Evolutionary conservation across 2,329 filamentous ascomycete species (phyloP), one percentile per base, ranked within the genome.

Genomic region (Paracorniculantispora psalliotae): DNA sequence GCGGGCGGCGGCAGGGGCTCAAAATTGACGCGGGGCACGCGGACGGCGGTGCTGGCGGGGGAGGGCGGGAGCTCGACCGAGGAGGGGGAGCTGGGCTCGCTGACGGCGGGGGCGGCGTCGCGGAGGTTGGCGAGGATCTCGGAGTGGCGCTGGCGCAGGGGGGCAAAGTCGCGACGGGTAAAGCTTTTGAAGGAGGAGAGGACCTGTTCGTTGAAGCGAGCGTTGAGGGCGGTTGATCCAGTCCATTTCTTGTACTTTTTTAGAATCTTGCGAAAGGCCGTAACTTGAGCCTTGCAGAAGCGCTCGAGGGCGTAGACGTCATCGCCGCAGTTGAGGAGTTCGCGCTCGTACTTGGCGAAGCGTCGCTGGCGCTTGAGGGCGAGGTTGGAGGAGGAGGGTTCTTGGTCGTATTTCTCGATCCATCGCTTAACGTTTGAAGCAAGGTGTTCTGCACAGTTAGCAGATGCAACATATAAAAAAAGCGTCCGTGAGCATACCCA

Each of bases 161-260:
- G 69, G 9, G 70, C 75, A 61, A 91, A 83, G 69, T 91, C 84
- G 63, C 84, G 79, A 53, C 81, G 81, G 8, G 87, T 88, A 68
- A 93, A 91, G 72, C 87, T 90, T 71, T 87, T 88, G 4, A 84
- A 85, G 57, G 84, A 79, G 52, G 78, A 77, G 50, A 91, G 77
- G 25, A 93, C 75, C 64, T 86, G 82, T 30, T 86, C 80, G 61
- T 82, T 84, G 72, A 94, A 89, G 25, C 86, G 83, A 48, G 77
- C 75, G 61, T 82, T 82, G 23, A 94, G 76, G 0, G 81, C 79
- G 6, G 78, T 78, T 23, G 90, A 92, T 43, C 86, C 85, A 3
- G 90, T 93, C 91, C 91, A 94, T 81, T 92, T 92, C 81, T 80
- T 82, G 74, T 94, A 93, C 70, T 96, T 96, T 71, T 93, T 94